These are phyloP conservation scores for Sapria himalayana DNA, from an alignment of 345 rosid species.

Conservation along the genomic window DNA sequence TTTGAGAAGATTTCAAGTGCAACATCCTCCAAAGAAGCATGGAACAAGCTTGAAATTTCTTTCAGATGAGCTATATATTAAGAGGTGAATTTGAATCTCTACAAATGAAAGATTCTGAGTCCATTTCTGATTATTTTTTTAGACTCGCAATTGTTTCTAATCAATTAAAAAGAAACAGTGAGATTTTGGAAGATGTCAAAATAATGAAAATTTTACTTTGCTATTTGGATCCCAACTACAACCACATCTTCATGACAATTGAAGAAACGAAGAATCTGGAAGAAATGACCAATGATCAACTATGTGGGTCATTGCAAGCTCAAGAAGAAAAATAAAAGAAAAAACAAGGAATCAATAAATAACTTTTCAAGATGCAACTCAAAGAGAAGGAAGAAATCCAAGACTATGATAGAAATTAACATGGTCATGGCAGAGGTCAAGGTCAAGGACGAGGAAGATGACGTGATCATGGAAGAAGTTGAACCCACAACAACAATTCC, in stretches of 20 bases:
- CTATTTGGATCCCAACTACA: not conserved
- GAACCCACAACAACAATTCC: not conserved
- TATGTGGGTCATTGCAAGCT: slow-evolving; percentile 4
- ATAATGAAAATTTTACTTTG: slow-evolving; percentile 5
- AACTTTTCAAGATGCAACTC: not conserved
- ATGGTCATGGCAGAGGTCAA: not conserved
- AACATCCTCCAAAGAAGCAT: not conserved
- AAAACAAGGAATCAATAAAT: not conserved
- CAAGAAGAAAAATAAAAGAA: not conserved
- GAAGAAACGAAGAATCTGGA: slow-evolving; percentile 6
- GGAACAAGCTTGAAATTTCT: slow-evolving; percentile 2
- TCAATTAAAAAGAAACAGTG: slow-evolving; percentile 4
- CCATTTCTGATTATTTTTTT: not conserved
- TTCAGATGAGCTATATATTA: slow-evolving; percentile 4
- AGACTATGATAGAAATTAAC: not conserved
- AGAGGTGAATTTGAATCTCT: not conserved
- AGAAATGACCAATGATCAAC: not conserved
- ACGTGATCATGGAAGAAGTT: not conserved
- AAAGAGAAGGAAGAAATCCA: not conserved
- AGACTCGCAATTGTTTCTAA: not conserved
- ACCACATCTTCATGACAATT: slow-evolving; percentile 1
- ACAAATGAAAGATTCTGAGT: not conserved
- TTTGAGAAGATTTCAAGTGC: slow-evolving; percentile 3
- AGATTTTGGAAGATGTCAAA: not conserved
- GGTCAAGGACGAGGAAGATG: not conserved